Conservation (phyloP, 331 rosid genomes). For the Pyrus hybrid region DNA sequence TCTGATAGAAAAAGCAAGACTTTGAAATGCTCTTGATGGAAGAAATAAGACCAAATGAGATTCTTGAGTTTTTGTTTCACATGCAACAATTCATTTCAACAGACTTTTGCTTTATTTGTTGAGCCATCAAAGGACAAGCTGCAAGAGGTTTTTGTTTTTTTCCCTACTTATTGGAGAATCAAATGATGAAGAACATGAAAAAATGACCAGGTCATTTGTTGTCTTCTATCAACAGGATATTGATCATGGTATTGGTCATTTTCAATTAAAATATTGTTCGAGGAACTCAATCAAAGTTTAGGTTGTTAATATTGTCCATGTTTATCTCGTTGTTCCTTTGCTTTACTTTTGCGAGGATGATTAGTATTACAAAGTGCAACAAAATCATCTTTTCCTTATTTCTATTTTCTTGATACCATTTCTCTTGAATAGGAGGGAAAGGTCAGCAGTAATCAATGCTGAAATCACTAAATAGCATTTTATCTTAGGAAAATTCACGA, state of each 20-base stretch:
- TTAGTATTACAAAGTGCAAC: too few relatives aligned
- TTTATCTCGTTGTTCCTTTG: background rate
- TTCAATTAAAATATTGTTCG: conserved; percentile 14
- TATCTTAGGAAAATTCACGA: too few relatives aligned
- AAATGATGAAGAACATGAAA: conserved; percentile 25
- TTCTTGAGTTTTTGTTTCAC: conserved; percentile 56
- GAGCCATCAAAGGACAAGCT: conserved; percentile 60
- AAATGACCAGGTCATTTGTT: conserved; percentile 37
- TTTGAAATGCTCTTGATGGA: conserved; percentile 41
- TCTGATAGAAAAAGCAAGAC: conserved; percentile 37
- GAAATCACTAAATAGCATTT: too few relatives aligned
- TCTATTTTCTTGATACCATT: background rate
- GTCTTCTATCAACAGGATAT: conserved; percentile 37
- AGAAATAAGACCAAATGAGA: conserved; percentile 47
- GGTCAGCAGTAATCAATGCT: background rate
- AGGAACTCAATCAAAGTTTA: background rate
- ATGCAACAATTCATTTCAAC: conserved; percentile 60
- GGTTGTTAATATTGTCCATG: background rate
- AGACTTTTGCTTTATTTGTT: conserved; percentile 70
- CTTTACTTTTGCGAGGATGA: background rate
- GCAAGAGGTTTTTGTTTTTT: conserved; percentile 36
- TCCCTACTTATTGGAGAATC: conserved; percentile 23
- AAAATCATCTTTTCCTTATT: too few relatives aligned
- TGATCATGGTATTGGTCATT: conserved; percentile 51
- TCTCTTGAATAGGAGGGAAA: background rate